Evolutionary conservation across 2,329 filamentous ascomycete species (phyloP).

Genomic region (Trichoderma guizhouense): DNA sequence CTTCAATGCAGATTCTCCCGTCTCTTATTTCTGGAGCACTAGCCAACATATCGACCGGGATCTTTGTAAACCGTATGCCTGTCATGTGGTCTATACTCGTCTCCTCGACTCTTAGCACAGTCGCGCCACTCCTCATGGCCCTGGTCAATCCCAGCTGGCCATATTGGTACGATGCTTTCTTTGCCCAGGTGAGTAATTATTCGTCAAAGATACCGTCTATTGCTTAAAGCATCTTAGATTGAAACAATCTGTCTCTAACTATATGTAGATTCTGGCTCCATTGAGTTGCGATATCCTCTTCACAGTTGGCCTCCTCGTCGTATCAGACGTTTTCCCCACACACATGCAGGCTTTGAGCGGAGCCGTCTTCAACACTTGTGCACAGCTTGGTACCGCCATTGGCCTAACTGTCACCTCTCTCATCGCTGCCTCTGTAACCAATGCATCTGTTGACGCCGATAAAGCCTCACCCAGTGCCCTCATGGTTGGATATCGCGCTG

Average conservation of each 20-base stretch:
- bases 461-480: constrained; percentile 32
- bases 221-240: not conserved
- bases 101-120: constrained; percentile 41
- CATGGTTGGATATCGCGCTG: constrained; percentile 47
- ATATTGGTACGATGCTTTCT: constrained; percentile 50
- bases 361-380: constrained; percentile 58
- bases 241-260: not conserved
- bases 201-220: not conserved
- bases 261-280: constrained; percentile 34
- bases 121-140: constrained; percentile 54
- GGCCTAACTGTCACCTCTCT: constrained; percentile 47
- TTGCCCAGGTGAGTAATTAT: constrained; percentile 31
- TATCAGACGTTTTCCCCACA: constrained; percentile 53
- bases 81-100: constrained; percentile 39
- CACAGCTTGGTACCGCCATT: constrained; percentile 53
- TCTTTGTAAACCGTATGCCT: constrained; percentile 43
- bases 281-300: constrained; percentile 49
- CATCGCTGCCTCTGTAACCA: constrained; percentile 39
- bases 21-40: constrained; percentile 42
- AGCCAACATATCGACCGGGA: constrained; percentile 42
- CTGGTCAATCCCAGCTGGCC: constrained; percentile 44
- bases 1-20: constrained; percentile 46
- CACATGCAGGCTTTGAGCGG: constrained; percentile 57
- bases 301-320: constrained; percentile 53
- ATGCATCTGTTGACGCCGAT: constrained; percentile 26